A percentile compares a stretch with the other conserved stretches of the same genome.
Evolutionary conservation across 2,329 filamentous ascomycete species (phyloP).

Genomic region (Talaromyces sp.): DNA sequence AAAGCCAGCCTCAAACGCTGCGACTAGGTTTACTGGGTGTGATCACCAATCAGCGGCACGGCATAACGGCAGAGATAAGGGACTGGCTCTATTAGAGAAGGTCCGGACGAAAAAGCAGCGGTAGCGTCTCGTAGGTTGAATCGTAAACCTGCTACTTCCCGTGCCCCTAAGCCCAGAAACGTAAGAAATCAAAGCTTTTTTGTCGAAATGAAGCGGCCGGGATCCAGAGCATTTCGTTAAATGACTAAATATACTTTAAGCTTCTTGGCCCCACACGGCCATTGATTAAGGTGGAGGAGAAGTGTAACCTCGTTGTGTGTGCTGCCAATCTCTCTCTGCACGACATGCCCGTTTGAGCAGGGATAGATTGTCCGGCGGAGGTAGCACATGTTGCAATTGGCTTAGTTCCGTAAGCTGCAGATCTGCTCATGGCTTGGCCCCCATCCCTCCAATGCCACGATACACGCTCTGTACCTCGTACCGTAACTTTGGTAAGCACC

Average conservation of each 20-base stretch:
- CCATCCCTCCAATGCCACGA: neutral
- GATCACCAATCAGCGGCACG: neutral
- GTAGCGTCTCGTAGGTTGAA: neutral
- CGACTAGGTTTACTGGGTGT: neutral
- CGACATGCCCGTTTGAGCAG: neutral
- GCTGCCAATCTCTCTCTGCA: neutral
- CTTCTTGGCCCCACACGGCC: neutral
- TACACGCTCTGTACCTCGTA: neutral
- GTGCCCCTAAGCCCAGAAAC: neutral
- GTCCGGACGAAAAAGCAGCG: neutral
- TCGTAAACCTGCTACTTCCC: neutral
- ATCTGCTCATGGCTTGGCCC: conserved; percentile 1
- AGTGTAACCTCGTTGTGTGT: neutral
- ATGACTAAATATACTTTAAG: neutral
- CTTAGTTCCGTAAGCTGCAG: neutral
- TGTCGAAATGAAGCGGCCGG: neutral
- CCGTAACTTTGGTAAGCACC: neutral
- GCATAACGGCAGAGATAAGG: neutral
- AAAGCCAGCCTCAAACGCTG: neutral
- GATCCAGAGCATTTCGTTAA: neutral
- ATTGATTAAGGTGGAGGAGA: neutral
- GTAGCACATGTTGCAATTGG: neutral
- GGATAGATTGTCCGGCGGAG: neutral
- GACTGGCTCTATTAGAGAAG: neutral
- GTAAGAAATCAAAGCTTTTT: neutral